Base-by-base conservation (phyloP, 1,284 basidiomycete species). In the Malassezia pachydermatis region DNA sequence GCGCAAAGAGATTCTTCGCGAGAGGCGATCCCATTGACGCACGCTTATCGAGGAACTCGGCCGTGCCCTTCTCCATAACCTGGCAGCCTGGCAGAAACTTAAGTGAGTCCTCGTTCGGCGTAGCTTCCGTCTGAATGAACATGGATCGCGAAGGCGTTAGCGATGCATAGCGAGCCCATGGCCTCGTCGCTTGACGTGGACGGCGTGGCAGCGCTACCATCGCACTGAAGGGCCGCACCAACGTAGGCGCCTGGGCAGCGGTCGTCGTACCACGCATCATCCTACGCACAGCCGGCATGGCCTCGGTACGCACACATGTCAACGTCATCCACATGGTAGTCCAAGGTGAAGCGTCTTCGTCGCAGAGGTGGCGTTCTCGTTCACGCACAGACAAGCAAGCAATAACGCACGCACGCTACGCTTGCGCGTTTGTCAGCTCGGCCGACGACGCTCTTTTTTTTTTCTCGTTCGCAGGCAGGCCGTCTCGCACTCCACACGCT, bases 91-190 rank as follows among this genome's bases (percentile, higher is more conserved):
- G 94, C 47, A 98, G 88, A 75, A 98, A 98, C 74, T 98, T 98
- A 55, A 98, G 79, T 7, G 90, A 94, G 70, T 95, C 89, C 37
- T 90, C 87, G 73, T 98, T 98, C 1, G 92, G 92, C 1, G 92
- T 98, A 4, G 83, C 82, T 75, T 96, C 92, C 5, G 92, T 98
- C 48, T 67, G 51, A 38, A 65, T 60, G 53, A 67, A 54, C 58
- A 69, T 61, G 45, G 59, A 51, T 7, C 60, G 50, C 45, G 45
- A 16, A 69, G 71, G 42, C 62, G 57, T 14, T 59, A 28, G 29
- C 19, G 29, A 22, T 24, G 28, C 74, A 94, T 88, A 56, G 92
- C 92, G 76, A 94, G 94, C 86, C 16, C 5, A 32, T 45, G 27
- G 25, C 16, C 9, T 4, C 16, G 43, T 14, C 24, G 5, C 30